Evolutionary conservation across 306 rosid species (phyloP).

Genomic region (Trichosanthes truncata): DNA sequence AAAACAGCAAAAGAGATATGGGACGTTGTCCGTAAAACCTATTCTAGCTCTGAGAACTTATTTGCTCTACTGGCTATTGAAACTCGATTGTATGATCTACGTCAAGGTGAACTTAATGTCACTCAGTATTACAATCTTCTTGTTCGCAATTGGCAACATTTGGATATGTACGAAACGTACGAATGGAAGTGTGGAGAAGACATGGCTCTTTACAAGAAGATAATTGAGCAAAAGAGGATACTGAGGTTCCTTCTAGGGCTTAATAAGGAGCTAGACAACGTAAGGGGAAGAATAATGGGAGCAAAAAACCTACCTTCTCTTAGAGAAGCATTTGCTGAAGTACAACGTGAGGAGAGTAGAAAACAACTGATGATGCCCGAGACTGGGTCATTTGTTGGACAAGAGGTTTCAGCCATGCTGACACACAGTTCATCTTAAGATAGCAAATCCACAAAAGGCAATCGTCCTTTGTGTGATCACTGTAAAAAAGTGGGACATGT

Average conservation of each 20-base stretch:
- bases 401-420: not conserved
- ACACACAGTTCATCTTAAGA: not conserved
- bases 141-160: no score
- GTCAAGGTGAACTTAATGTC: no score
- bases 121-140: no score
- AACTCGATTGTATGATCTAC: no score
- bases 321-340: not conserved
- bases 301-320: not conserved
- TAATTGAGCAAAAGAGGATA: not conserved
- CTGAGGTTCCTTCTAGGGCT: not conserved
- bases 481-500: not conserved
- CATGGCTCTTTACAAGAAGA: no score
- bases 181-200: not conserved
- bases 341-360: not conserved
- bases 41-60: no score
- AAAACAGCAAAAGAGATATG: not conserved
- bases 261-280: not conserved
- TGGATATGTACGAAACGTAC: no score
- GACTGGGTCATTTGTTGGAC: no score
- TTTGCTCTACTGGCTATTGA: no score
- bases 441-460: not conserved
- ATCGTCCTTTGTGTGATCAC: not conserved
- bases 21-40: no score
- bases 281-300: not conserved
- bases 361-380: not conserved